phyloP scores from a whole-genome alignment of 192 early-diverging fungal species.

The Entrophospora sp. region DNA sequence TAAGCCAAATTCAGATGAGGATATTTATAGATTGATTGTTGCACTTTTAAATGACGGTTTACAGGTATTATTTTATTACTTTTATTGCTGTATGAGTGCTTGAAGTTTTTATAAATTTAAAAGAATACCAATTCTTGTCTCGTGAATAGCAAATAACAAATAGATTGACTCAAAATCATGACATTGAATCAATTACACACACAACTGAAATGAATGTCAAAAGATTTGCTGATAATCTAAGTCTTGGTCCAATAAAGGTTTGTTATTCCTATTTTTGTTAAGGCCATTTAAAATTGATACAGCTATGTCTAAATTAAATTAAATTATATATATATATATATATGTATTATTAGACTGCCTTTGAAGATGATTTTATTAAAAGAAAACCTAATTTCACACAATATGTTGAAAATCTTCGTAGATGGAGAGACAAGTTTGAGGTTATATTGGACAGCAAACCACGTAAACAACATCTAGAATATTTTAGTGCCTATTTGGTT shows the following conservation, averaged over 20 bases:
- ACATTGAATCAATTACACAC: slow-evolving; percentile 51
- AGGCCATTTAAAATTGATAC: not conserved
- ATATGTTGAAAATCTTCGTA: slow-evolving; percentile 78
- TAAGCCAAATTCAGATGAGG: slow-evolving; percentile 93
- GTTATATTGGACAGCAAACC: slow-evolving; percentile 75
- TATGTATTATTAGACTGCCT: slow-evolving; percentile 45
- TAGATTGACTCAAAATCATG: slow-evolving; percentile 48
- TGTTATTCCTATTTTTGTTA: not conserved
- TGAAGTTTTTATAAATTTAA: not conserved
- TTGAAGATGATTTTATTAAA: slow-evolving; percentile 89
- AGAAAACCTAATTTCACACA: slow-evolving; percentile 74
- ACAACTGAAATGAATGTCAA: slow-evolving; percentile 73
- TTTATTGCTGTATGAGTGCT: not conserved
- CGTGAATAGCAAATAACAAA: slow-evolving; percentile 65
- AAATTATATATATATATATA: not conserved
- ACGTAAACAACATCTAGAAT: slow-evolving; percentile 72
- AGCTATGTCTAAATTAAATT: not conserved
- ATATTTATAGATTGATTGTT: slow-evolving; percentile 92
- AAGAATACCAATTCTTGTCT: not conserved
- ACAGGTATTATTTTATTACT: slow-evolving; percentile 29
- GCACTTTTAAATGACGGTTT: slow-evolving; percentile 77
- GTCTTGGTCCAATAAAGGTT: slow-evolving; percentile 64
- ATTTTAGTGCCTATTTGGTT: slow-evolving; percentile 84
- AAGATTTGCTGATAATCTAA: slow-evolving; percentile 83
- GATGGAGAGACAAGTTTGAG: slow-evolving; percentile 93